These are phyloP conservation scores for Chaetomium sp. DNA, from an alignment of 2,329 filamentous ascomycete genomes.

Conservation along the genomic window DNA sequence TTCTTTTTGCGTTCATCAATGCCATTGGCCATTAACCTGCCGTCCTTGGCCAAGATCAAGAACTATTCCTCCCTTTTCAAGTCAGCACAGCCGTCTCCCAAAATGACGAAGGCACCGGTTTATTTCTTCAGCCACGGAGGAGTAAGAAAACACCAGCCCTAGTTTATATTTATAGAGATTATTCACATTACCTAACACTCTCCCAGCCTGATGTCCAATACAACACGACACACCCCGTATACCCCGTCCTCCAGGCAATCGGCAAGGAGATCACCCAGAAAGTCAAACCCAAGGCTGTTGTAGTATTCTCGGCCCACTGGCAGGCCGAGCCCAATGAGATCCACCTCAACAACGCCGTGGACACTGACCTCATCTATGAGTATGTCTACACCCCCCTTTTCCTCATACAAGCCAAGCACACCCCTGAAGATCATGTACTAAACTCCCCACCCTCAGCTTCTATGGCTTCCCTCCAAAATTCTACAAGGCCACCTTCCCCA, in stretches of 20 bases:
- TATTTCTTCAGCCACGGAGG: conserved; percentile 57
- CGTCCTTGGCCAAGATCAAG: conserved; percentile 23
- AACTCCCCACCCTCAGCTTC: conserved; percentile 46
- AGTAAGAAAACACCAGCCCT: conserved; percentile 40
- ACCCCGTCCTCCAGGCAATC: conserved; percentile 63
- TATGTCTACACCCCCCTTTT: conserved; percentile 37
- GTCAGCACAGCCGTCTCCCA: conserved; percentile 20
- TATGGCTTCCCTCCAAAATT: conserved; percentile 71
- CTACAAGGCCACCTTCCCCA: conserved; percentile 68
- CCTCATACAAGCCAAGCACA: not conserved
- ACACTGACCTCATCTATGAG: conserved; percentile 72
- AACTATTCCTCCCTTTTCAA: conserved; percentile 19
- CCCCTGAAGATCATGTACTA: not conserved
- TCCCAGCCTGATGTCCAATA: conserved; percentile 48
- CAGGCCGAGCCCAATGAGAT: conserved; percentile 59
- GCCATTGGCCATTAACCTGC: conserved; percentile 15
- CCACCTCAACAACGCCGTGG: conserved; percentile 65
- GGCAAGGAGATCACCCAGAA: conserved; percentile 70
- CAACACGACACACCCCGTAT: conserved; percentile 68
- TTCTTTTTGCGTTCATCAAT: conserved; percentile 23
- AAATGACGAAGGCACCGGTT: conserved; percentile 44
- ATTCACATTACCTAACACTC: conserved; percentile 22
- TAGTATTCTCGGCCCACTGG: conserved; percentile 81
- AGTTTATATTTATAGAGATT: not conserved
- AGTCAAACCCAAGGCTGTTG: conserved; percentile 70